Base-by-base conservation (phyloP, 2,329 filamentous ascomycete genomes). In the Gremmenia infestans region DNA sequence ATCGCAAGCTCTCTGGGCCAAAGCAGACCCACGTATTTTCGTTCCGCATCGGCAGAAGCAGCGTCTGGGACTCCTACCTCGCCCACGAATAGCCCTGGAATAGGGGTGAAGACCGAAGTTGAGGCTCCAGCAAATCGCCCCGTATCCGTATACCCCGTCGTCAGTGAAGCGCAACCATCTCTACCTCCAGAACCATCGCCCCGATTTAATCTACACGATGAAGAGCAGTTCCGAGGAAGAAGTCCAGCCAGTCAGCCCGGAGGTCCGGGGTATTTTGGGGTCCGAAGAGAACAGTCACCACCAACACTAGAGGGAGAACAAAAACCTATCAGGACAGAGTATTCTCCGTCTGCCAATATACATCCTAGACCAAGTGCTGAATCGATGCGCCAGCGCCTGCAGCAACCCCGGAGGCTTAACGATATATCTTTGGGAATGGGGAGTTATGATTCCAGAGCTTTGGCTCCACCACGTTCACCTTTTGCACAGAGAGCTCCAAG, bases 1-100 rank as follows among this genome's bases (percentile, higher is more conserved):
- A 87, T 91, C 39, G 87, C 89, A 58, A 91, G 91, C 65, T 91
- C 93, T 52, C 78, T 97, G 56, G 74, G 90, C 72, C 87, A 88
- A 68, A 85, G 83, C 62, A 83, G 91, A 60, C 88, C 89, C 3
- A 89, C 87, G 17, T 96, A 90, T 72, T 92, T 92, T 69, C 86
- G 91, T 42, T 88, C 87, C 53, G 73, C 87, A 64, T 91, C 86
- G 42, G 77, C 83, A 52, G 87, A 88, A 7, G 55, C 56, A 23
- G 22, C 47, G 28, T 80, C 82, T 50, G 73, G 76, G 19, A 72
- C 73, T 40, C 53, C 56, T 23, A 67, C 51, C n/a, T 63, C 63
- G 32, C 65, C 65, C 28, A 52, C 19, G 7, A 48, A 57, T 14
- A 67, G 72, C 62, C 66, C 77, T 60, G 72, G 78, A 15, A 65